A percentile compares a stretch with the other conserved stretches of the same genome.
Evolutionary conservation across 805 yeast genomes (phyloP).

Genomic region (Clavispora santaluciae): DNA sequence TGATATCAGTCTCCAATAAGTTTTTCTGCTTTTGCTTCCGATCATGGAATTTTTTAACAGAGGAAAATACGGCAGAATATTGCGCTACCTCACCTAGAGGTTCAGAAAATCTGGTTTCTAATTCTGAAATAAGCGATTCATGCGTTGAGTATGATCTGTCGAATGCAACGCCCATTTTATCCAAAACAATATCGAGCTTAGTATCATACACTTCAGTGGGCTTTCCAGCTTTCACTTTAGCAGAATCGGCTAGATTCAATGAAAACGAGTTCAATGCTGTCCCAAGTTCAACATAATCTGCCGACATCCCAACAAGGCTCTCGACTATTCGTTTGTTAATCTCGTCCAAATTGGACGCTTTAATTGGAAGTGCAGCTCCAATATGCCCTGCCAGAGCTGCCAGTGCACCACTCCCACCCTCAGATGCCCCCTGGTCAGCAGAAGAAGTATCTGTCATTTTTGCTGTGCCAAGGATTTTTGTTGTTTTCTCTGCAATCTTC

Average conservation of each 20-base stretch:
- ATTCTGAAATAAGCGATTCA: slow-evolving; percentile 45
- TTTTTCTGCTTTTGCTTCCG: slow-evolving; percentile 31
- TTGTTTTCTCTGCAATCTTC: slow-evolving; percentile 5
- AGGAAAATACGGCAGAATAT: slow-evolving; percentile 51
- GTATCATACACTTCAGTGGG: slow-evolving; percentile 19
- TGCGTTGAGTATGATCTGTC: slow-evolving; percentile 61
- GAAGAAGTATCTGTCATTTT: background rate
- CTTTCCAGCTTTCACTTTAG: slow-evolving; percentile 16
- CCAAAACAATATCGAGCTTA: slow-evolving; percentile 43
- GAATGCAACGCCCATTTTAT: slow-evolving; percentile 79
- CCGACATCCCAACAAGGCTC: slow-evolving; percentile 53
- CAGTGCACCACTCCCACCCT: background rate
- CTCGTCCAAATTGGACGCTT: slow-evolving; percentile 47
- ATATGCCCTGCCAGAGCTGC: background rate
- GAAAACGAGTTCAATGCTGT: slow-evolving; percentile 51
- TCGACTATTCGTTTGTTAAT: slow-evolving; percentile 51
- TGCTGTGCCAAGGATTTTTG: slow-evolving; percentile 2
- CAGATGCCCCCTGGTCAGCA: background rate
- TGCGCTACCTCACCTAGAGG: slow-evolving; percentile 71
- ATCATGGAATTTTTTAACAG: slow-evolving; percentile 55
- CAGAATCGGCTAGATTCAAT: slow-evolving; percentile 36
- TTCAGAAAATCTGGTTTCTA: slow-evolving; percentile 59
- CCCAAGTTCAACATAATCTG: slow-evolving; percentile 74
- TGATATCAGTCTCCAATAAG: slow-evolving; percentile 28
- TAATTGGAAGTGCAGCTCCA: background rate